Conservation (phyloP, 495 filamentous ascomycete species). For the Pseudevernia furfuracea region DNA sequence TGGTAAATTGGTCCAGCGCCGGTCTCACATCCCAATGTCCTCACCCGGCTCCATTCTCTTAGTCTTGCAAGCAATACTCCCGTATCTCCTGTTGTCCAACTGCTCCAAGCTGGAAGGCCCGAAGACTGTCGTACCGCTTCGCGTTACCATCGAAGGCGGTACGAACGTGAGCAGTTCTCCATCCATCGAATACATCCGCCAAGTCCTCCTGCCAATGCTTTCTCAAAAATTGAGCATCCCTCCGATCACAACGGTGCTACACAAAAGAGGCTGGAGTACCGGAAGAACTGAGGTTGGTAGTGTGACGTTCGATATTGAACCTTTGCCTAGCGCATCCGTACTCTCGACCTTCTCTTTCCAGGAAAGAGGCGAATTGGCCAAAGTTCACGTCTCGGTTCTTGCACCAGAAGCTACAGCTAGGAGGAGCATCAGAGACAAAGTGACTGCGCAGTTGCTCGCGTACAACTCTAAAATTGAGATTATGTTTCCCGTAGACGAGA, state of each 20-base stretch:
- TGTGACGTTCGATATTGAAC: constrained; percentile 51
- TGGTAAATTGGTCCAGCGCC: constrained; percentile 16
- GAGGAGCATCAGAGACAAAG: constrained; percentile 12
- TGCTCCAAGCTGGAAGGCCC: background rate
- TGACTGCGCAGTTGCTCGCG: constrained; percentile 15
- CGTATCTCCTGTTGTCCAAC: constrained; percentile 50
- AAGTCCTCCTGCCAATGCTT: constrained; percentile 69
- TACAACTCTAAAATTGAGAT: constrained; percentile 41
- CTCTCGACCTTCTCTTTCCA: constrained; percentile 42
- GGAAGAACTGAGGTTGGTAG: constrained; percentile 50
- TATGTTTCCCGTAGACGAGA: constrained; percentile 45
- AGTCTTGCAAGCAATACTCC: constrained; percentile 77
- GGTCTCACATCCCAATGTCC: constrained; percentile 29
- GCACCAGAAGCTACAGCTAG: constrained; percentile 33
- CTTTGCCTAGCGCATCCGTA: constrained; percentile 37
- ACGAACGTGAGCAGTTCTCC: constrained; percentile 68
- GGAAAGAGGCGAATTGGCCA: constrained; percentile 43
- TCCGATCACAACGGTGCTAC: constrained; percentile 45
- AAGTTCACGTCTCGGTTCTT: constrained; percentile 55
- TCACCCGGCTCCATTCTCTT: constrained; percentile 48
- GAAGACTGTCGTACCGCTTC: constrained; percentile 20
- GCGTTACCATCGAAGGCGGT: constrained; percentile 62
- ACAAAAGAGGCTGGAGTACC: constrained; percentile 58
- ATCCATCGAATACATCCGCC: constrained; percentile 67
- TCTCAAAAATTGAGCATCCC: constrained; percentile 50